phyloP scores from a whole-genome alignment of 2,329 filamentous ascomycete genomes.

The Emmonsia crescens region DNA sequence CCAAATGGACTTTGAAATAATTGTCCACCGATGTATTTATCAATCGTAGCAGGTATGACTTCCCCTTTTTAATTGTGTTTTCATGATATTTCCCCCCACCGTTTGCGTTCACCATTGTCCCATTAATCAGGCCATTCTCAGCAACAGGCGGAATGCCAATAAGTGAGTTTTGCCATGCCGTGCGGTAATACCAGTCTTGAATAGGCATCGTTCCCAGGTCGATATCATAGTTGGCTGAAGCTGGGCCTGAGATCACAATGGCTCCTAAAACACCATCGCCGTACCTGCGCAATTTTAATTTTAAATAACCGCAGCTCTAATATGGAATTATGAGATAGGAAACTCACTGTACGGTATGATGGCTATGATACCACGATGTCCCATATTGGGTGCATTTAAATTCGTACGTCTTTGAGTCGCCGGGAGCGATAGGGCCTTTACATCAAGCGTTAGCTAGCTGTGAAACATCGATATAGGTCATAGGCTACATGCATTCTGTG shows the following conservation, averaged over 20 bases:
- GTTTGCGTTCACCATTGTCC: slow-evolving; percentile 5
- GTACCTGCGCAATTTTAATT: neutral
- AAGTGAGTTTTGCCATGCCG: slow-evolving; percentile 18
- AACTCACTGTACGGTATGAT: slow-evolving; percentile 33
- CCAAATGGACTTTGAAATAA: slow-evolving; percentile 7
- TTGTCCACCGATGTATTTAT: slow-evolving; percentile 7
- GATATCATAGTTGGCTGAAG: slow-evolving; percentile 49
- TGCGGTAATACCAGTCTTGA: slow-evolving; percentile 53
- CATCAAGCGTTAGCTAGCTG: slow-evolving; percentile 22
- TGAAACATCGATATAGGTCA: slow-evolving; percentile 12
- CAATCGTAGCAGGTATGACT: slow-evolving; percentile 5
- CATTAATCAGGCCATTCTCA: slow-evolving; percentile 6
- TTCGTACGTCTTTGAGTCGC: slow-evolving; percentile 44
- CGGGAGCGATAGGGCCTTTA: slow-evolving; percentile 43
- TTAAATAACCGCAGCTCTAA: neutral
- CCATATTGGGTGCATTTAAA: slow-evolving; percentile 48
- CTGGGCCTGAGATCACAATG: slow-evolving; percentile 51
- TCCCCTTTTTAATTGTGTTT: neutral
- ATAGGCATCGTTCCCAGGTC: slow-evolving; percentile 52
- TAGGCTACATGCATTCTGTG: slow-evolving; percentile 29
- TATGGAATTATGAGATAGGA: neutral
- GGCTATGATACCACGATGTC: slow-evolving; percentile 51
- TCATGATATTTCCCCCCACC: slow-evolving; percentile 1
- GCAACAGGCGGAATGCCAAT: slow-evolving; percentile 2
- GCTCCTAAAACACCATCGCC: slow-evolving; percentile 45